Evolutionary conservation across 2,329 filamentous ascomycete genomes (phyloP), one percentile per base, ranked within the genome.

Genomic region (Graphilbum fragrans): DNA sequence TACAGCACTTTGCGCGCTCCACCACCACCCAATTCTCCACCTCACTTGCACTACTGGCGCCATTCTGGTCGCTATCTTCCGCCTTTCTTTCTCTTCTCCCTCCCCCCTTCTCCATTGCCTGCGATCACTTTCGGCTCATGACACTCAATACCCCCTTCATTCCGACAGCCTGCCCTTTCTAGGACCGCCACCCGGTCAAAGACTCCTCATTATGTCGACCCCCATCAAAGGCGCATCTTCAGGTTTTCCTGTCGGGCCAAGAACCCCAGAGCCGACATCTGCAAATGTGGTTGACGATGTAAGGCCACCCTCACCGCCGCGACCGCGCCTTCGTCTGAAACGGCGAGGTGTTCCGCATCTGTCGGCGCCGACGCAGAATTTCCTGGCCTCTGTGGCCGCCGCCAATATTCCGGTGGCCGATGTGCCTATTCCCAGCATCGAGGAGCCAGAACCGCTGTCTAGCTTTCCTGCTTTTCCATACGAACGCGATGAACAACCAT

Each of bases 341-440:
- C 66, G 69, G 50, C 72, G 73, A 50, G 65, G 68, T 51, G 64
- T 65, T 31, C 67, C 71, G 20, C 48, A 49, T 35, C 61, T 73
- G 11, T 58, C 66, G 44, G 74, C 74, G 31, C 74, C 77, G 2
- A 80, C 77, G 2, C 66, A 77, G 52, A 74, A 80, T 39, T 81
- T 81, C 52, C 67, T 81, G n/a, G 76, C 74, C 3, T 80, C 75
- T 4, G 77, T 81, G 43, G 76, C 74, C 35, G 74, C 75, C 17
- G 77, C 74, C 45, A 38, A 40, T 18, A 32, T 25, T 16, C 25
- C 29, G 3, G 34, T 33, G 3, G 42, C 42, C 35, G 77, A 81
- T 53, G 62, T 78, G 4, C 74, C 76, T 20, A 70, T 81, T 39
- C 77, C 75, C 14, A 80, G 75, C 55, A 78, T 81, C 42, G 77